Conservation (phyloP, 176 grass and related monocot species). For the Lolium perenne region DNA sequence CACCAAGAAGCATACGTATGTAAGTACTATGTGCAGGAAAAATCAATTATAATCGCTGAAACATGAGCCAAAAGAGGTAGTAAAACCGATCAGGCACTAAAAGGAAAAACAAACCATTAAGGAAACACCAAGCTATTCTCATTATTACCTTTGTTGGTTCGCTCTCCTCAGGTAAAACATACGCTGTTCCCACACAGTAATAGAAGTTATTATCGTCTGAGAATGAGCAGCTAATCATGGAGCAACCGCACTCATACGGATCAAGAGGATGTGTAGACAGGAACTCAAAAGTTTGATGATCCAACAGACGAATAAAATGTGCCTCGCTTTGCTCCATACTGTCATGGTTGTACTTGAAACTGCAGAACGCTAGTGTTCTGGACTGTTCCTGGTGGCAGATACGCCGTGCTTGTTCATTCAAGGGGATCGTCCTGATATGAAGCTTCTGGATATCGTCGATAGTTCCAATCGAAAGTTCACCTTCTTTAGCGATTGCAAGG, state of each 20-base stretch:
- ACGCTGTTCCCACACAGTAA: constrained; percentile 89
- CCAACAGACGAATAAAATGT: constrained; percentile 78
- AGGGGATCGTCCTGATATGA: constrained; percentile 88
- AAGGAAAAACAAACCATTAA: too few species aligned
- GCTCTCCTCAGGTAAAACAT: constrained; percentile 96
- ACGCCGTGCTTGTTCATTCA: constrained; percentile 83
- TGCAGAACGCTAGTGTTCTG: constrained; percentile 76
- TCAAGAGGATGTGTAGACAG: constrained; percentile 77
- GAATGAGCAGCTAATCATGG: constrained; percentile 87
- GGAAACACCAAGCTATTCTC: background rate
- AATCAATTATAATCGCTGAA: background rate
- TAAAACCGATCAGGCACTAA: background rate
- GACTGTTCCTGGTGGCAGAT: constrained; percentile 94
- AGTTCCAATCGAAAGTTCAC: constrained; percentile 92
- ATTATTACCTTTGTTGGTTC: constrained; percentile 78
- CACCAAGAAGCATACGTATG: constrained; percentile 15
- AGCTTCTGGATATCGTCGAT: constrained; percentile 97
- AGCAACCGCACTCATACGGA: constrained; percentile 81
- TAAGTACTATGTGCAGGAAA: constrained; percentile 34
- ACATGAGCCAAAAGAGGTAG: constrained; percentile 15
- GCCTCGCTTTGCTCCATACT: constrained; percentile 77
- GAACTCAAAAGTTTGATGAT: constrained; percentile 89
- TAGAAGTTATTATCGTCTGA: constrained; percentile 84
- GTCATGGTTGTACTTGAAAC: constrained; percentile 60
- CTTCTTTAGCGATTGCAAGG: constrained; percentile 93